Evolutionary conservation across 352 stramenopile species (phyloP).

Genomic region (Aphanomyces invadans): DNA sequence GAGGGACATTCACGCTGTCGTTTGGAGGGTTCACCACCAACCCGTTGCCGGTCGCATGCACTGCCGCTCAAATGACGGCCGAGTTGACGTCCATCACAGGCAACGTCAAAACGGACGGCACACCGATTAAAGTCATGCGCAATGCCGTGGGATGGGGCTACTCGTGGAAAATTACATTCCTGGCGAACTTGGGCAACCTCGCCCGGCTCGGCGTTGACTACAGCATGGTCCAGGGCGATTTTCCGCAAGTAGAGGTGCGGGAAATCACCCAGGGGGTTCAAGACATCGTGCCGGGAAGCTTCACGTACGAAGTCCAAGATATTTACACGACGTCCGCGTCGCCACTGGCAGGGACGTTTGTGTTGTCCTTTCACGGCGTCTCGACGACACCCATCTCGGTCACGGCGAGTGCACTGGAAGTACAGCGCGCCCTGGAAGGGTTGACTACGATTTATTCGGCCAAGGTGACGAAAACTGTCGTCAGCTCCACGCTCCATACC

Average conservation of each 20-base stretch:
- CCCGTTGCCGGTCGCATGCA: slow-evolving; percentile 63
- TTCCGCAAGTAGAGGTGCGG: slow-evolving; percentile 67
- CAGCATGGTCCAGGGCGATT: slow-evolving; percentile 79
- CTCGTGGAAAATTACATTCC: slow-evolving; percentile 89
- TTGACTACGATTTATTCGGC: slow-evolving; percentile 81
- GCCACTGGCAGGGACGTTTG: slow-evolving; percentile 71
- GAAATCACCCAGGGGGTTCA: slow-evolving; percentile 71
- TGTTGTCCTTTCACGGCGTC: slow-evolving; percentile 85
- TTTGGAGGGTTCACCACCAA: slow-evolving; percentile 80
- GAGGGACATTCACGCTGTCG: slow-evolving; percentile 88
- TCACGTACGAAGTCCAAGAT: slow-evolving; percentile 92
- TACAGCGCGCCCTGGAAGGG: slow-evolving; percentile 72
- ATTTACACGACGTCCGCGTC: slow-evolving; percentile 60
- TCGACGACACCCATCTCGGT: slow-evolving; percentile 62
- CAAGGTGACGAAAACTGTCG: slow-evolving; percentile 48
- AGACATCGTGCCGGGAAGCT: slow-evolving; percentile 88
- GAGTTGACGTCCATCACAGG: slow-evolving; percentile 75
- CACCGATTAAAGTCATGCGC: slow-evolving; percentile 71
- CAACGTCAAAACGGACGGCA: slow-evolving; percentile 54
- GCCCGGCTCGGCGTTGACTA: slow-evolving; percentile 77
- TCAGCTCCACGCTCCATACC: slow-evolving; percentile 41
- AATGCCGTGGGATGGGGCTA: slow-evolving; percentile 70
- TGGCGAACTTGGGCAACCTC: slow-evolving; percentile 81
- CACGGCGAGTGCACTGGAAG: slow-evolving; percentile 65
- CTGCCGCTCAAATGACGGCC: slow-evolving; percentile 51